These are phyloP conservation scores for Avicennia marina DNA, from an alignment of 257 asterid species.

Conservation along the genomic window DNA sequence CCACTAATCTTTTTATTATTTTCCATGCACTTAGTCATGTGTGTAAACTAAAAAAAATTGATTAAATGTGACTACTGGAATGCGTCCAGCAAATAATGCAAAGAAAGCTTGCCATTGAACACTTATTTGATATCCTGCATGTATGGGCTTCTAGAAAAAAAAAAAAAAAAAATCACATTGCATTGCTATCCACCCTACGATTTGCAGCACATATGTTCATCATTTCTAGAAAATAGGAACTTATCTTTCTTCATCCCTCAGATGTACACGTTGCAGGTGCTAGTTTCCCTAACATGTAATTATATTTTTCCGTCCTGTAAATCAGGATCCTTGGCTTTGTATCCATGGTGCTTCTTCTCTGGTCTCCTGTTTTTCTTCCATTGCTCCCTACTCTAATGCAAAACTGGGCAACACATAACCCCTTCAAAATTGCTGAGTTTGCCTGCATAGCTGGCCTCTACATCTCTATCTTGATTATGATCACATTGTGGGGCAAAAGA, in stretches of 20 bases:
- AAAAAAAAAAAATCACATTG: not conserved
- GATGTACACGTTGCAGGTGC: constrained; percentile 9
- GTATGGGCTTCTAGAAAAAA: not conserved
- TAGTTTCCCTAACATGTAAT: constrained; percentile 8
- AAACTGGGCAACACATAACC: constrained; percentile 64
- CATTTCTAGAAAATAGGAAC: not conserved
- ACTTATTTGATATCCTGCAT: not conserved
- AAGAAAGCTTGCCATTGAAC: constrained; percentile 15
- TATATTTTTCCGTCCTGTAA: constrained; percentile 5
- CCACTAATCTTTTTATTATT: not conserved
- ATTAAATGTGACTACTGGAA: not conserved
- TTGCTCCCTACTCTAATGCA: constrained; percentile 79
- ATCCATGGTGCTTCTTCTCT: constrained; percentile 82
- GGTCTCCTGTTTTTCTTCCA: constrained; percentile 90
- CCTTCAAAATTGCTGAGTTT: constrained; percentile 61
- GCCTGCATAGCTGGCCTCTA: constrained; percentile 83
- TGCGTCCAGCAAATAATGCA: not conserved
- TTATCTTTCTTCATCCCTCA: constrained; percentile 8
- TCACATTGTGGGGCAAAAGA: constrained; percentile 84
- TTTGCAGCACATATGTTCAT: not conserved
- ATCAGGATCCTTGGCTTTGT: constrained; percentile 76
- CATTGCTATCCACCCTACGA: not conserved
- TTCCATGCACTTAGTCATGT: not conserved
- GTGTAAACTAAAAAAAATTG: not conserved
- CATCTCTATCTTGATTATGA: constrained; percentile 55